Evolutionary conservation across 2,329 filamentous ascomycete genomes (phyloP).

Genomic region (Pyricularia grisea): DNA sequence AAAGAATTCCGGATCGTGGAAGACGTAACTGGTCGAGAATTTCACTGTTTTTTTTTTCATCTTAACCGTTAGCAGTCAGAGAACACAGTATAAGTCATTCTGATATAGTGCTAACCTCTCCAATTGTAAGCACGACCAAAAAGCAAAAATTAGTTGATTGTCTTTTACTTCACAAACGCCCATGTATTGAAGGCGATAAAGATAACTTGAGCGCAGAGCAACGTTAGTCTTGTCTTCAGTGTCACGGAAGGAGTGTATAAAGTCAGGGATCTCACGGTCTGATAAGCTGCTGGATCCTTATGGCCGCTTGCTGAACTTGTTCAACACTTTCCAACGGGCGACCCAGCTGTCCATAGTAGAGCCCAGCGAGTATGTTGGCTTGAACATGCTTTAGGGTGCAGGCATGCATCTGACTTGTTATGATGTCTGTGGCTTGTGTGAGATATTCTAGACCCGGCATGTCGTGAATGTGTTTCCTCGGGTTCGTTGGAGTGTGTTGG

Average conservation of each 20-base stretch:
- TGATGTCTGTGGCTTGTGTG: slow-evolving; percentile 73
- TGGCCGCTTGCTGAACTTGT: slow-evolving; percentile 47
- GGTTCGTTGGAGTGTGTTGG: not conserved
- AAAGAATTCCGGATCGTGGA: slow-evolving; percentile 51
- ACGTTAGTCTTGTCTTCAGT: not conserved
- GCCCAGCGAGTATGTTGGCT: too few relatives aligned
- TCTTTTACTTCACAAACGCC: slow-evolving; percentile 16
- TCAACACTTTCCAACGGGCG: slow-evolving; percentile 76
- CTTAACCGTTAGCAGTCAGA: not conserved
- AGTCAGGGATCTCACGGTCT: slow-evolving; percentile 47
- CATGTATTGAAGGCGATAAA: not conserved
- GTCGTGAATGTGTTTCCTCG: slow-evolving; percentile 61
- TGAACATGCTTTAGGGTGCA: slow-evolving; percentile 79
- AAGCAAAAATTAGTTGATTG: slow-evolving; percentile 65
- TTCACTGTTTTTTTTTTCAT: slow-evolving; percentile 44
- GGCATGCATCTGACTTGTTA: slow-evolving; percentile 73
- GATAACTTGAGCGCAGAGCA: not conserved
- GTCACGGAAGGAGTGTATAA: not conserved
- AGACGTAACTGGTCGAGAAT: slow-evolving; percentile 79
- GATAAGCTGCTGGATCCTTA: slow-evolving; percentile 60
- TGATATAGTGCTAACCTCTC: slow-evolving; percentile 41
- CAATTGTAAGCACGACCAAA: slow-evolving; percentile 89
- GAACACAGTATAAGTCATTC: not conserved
- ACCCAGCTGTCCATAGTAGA: slow-evolving; percentile 76
- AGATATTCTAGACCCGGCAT: slow-evolving; percentile 90